Evolutionary conservation across 257 asterid genomes (phyloP), one percentile per base, ranked within the genome.

Genomic region (Solanum boliviense): DNA sequence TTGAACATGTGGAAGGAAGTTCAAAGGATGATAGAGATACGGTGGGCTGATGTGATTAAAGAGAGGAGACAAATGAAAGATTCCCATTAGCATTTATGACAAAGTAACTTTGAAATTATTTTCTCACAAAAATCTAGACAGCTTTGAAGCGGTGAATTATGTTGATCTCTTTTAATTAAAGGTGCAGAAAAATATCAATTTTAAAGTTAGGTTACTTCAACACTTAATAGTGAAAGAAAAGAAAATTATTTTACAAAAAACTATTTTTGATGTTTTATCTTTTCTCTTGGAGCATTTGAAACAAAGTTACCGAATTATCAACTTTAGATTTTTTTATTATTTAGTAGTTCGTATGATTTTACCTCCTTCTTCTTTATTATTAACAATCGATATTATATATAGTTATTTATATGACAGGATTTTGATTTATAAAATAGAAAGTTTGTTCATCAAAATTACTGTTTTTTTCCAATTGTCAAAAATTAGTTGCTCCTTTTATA

Each of bases 71-170:
- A 5, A 94, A 96, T 21, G 99, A 95, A 88, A 97, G 93, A 76
- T 92, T 92, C 83, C 96, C 99, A 16, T 89, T 96, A 90, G 94
- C 99, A 74, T 97, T 97, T 89, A 96, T 95, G 95, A 94, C 88
- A 91, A 60, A 83, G 86, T 89, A 88, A 87, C 21, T 13, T 89
- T 34, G 83, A 92, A 20, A 65, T 90, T 92, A 29, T 95, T 96
- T 91, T 90, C 96, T 84, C 88, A 87, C 81, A 92, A 85, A 87
- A 93, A 92, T 85, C 91, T 78, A 36, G 27, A 78, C 0, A 48
- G 1, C 21, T 48, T 48, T 15, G 21, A 15, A 48, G 20, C 21
- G 3, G 3, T 48, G 3, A 48, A 48, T 78, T 20, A 78, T 39
- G 84, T 20, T 78, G 36, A 39, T 78, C 60, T 38, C 84, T n/a